Base-by-base conservation (phyloP, 305 asterid genomes). In the Solanum hybrid region DNA sequence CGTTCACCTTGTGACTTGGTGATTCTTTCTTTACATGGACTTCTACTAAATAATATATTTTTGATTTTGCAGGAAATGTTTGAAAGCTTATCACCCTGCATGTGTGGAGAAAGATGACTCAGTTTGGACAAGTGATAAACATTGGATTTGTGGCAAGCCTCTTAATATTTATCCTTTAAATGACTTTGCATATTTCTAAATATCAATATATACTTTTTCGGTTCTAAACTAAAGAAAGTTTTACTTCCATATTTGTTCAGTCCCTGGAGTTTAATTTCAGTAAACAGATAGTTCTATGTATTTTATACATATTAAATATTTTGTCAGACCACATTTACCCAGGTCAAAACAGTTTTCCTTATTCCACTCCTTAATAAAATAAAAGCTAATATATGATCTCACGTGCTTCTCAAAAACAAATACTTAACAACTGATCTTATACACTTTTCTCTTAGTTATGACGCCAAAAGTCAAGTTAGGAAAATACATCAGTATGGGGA, bases 121-220 rank as follows among this genome's bases (percentile, higher is more conserved):
- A 4, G 91, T 92, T 91, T 88, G 92, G 87, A 88, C 90, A n/a
- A 89, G 92, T 76, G 91, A 94, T 10, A 37, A 42, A 46, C 73
- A 37, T 88, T 97, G 96, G 96, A 90, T 60, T 73, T 97, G 99
- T 84, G 89, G 99, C 94, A 94, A 95, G 98, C 92, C 84, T 88
- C 88, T 69, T 37, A 34, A 69, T 56, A 34, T 90, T 90, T 9
- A 40, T 31, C 76, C 72, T 77, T 32, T 31, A 75, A 32, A 32
- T 34, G 42, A 32, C 42, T 77, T 77, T 32, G 40, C 82, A 32
- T 77, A 34, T 9, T 35, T 37, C 81, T 76, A 60, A 60, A 20
- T 60, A 60, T 22, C 26, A 60, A 22, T 22, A 22, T 20, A 22
- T 22, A 60, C 72, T 60, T 60, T 42, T 60, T 60, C 5, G 12